Evolutionary conservation across 345 rosid genomes (phyloP), one percentile per base, ranked within the genome.

Genomic region (Salix caprea): DNA sequence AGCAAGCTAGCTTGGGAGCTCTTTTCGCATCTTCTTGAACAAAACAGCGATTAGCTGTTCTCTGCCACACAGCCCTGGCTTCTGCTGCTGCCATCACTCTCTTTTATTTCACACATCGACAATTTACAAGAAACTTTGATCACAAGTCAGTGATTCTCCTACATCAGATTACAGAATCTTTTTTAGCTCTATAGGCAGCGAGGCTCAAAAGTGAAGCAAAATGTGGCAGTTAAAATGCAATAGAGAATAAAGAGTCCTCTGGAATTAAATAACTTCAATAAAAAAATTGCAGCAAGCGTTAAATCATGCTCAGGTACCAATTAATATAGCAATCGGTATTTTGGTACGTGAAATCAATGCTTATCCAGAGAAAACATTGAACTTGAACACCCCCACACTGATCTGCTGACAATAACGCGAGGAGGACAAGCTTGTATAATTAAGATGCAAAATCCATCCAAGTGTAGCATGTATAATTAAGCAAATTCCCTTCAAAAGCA

Each of bases 1-100:
- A 89, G 81, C 78, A 96, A 62, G 99, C 95, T 81, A 96, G 76
- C 79, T 92, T 92, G 24, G 98, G 99, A 76, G 99, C 99, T 84
- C 98, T 84, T 80, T 93, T 93, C 66, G 99, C 96, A 87, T 96
- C 99, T 83, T 95, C 99, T 85, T 95, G 99, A 60, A 95, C 93
- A 86, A 95, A 93, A 85, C 88, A 96, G 78, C 97, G 98, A 80
- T 94, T 96, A 34, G 88, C 92, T 11, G 94, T 78, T 82, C 98
- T 86, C 82, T 96, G 98, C 99, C 97, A 94, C 24, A 85, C 88
- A 15, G 94, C 95, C 84, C 98, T 89, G 52, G 94, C 97, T 84
- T 96, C 99, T 48, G 94, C 94, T 76, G 83, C 97, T 54, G 97
- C 94, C 99, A 96, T 96, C 71, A 76, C 28, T 67, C 74, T 77